Percentiles rank a stretch among this genome's conserved stretches.
Evolutionary conservation across 345 rosid genomes (phyloP).

Genomic region (Kernera saxatilis): DNA sequence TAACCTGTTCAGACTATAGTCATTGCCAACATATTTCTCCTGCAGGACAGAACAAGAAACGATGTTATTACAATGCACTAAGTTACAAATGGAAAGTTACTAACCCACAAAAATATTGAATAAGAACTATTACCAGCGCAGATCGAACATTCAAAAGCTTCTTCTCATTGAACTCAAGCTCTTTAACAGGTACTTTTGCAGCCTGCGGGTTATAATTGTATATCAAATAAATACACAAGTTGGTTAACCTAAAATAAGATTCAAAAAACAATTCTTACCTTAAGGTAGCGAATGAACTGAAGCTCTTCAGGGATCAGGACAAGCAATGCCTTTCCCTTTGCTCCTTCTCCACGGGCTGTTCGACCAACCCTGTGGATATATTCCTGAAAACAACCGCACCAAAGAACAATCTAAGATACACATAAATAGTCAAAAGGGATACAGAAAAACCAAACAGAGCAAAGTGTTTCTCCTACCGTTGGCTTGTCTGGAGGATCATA

Average conservation of each 20-base stretch:
- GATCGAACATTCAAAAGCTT: constrained; percentile 80
- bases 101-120: background rate
- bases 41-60: constrained; percentile 31
- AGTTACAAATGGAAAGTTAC: background rate
- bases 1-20: constrained; percentile 69
- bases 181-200: constrained; percentile 89
- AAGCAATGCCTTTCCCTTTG: constrained; percentile 88
- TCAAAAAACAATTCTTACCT: no score
- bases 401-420: background rate
- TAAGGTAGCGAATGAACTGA: constrained; percentile 79
- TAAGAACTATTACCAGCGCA: constrained; percentile 57
- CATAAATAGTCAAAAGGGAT: background rate
- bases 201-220: constrained; percentile 36
- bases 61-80: background rate
- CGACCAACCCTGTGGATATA: constrained; percentile 99
- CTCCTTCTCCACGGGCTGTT: constrained; percentile 99
- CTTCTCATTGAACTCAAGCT: constrained; percentile 77
- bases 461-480: constrained; percentile 40
- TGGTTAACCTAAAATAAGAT: background rate
- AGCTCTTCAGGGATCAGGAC: constrained; percentile 92
- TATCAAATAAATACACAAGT: background rate
- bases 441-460: background rate
- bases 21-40: constrained; percentile 75
- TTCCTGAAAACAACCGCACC: constrained; percentile 49
- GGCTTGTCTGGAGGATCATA: constrained; percentile 99